These are phyloP conservation scores for Trichoderma asperelloides DNA, from an alignment of 495 filamentous ascomycete species.

Conservation along the genomic window DNA sequence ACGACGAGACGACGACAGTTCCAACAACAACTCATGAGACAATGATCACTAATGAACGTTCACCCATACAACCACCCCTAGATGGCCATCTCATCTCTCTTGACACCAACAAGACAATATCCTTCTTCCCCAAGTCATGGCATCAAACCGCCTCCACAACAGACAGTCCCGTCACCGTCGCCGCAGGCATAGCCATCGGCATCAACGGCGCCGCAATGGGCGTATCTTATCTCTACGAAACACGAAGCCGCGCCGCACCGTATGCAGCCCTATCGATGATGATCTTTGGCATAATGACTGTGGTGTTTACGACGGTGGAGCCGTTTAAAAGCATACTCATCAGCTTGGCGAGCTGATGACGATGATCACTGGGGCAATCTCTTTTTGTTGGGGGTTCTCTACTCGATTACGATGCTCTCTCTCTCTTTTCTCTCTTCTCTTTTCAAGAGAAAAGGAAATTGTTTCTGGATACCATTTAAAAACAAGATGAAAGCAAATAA, in stretches of 20 bases:
- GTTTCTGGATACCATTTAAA: background rate
- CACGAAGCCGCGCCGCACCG: slow-evolving; percentile 34
- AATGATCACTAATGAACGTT: background rate
- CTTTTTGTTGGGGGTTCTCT: background rate
- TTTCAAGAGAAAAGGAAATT: background rate
- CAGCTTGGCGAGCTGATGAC: background rate
- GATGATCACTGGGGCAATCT: background rate
- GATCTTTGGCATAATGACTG: slow-evolving; percentile 37
- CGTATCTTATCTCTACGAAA: slow-evolving; percentile 38
- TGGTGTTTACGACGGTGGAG: slow-evolving; percentile 30
- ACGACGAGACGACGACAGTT: background rate
- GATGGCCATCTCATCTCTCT: background rate
- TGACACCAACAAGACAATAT: background rate
- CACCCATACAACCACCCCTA: background rate
- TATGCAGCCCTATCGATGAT: slow-evolving; percentile 42
- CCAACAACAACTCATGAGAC: background rate
- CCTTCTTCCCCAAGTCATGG: slow-evolving; percentile 6
- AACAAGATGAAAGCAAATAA: background rate
- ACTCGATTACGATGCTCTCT: background rate
- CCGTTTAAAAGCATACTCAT: slow-evolving; percentile 21
- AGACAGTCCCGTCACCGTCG: slow-evolving; percentile 19
- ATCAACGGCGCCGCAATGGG: slow-evolving; percentile 45
- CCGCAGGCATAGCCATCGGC: slow-evolving; percentile 36
- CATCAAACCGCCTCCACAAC: background rate
- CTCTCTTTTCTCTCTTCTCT: background rate